These are phyloP conservation scores for Solanum hybrid DNA, from an alignment of 305 asterid genomes.

Conservation along the genomic window DNA sequence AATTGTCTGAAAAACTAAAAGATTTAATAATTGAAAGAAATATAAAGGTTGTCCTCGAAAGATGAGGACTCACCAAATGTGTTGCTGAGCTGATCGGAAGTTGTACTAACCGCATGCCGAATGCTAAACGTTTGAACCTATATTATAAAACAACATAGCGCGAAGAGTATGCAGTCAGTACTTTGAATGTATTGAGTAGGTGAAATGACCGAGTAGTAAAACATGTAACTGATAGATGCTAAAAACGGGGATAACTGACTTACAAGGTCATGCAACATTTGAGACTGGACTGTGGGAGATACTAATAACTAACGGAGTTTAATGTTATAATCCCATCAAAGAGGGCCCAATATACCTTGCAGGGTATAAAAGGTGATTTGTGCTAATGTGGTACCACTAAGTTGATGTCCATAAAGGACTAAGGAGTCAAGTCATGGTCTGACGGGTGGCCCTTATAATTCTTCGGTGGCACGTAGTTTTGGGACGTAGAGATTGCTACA, in stretches of 20 bases:
- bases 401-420: background rate
- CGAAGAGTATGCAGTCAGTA: background rate
- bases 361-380: background rate
- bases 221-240: background rate
- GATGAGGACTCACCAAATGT: background rate
- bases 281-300: background rate
- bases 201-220: background rate
- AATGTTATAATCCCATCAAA: background rate
- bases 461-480: background rate
- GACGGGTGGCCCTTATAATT: background rate
- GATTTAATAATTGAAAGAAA: background rate
- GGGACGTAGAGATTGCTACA: background rate
- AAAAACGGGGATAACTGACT: background rate
- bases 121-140: background rate
- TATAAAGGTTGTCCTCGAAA: background rate
- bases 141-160: background rate
- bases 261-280: background rate
- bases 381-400: background rate
- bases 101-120: background rate
- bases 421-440: background rate
- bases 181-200: background rate
- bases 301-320: background rate
- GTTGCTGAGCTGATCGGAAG: background rate
- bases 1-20: background rate
- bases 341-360: background rate